Conservation (phyloP, 345 rosid genomes). For the Citrus cavaleriei region DNA sequence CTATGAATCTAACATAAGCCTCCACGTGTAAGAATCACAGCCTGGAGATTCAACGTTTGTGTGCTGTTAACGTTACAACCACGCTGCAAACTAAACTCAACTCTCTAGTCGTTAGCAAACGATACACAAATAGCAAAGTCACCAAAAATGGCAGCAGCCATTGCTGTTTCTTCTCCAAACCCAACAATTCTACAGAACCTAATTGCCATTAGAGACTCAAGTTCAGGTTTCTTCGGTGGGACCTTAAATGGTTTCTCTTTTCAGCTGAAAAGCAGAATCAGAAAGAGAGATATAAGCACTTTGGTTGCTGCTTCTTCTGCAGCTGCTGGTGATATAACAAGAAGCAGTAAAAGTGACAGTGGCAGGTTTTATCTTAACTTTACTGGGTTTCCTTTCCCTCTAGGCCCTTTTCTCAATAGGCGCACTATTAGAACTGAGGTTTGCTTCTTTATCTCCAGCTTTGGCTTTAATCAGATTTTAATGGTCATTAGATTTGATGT, state of each 20-base stretch:
- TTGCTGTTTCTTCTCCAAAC: conserved; percentile 55
- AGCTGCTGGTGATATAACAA: conserved; percentile 35
- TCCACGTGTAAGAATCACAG: conserved; percentile 51
- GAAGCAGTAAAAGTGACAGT: conserved; percentile 21
- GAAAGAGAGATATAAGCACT: conserved; percentile 23
- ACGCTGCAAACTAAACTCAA: background rate
- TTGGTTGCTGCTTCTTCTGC: conserved; percentile 40
- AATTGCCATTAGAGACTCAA: conserved; percentile 32
- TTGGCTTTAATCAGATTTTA: background rate
- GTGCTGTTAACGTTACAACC: background rate
- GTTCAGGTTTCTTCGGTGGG: conserved; percentile 41
- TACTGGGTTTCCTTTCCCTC: conserved; percentile 97
- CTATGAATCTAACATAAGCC: conserved; percentile 5
- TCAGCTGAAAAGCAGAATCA: conserved; percentile 34
- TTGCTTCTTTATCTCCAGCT: conserved; percentile 14
- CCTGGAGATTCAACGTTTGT: conserved; percentile 23
- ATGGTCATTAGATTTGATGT: background rate
- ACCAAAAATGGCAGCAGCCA: conserved; percentile 40
- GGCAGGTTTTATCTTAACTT: conserved; percentile 75
- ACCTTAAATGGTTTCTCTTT: conserved; percentile 37
- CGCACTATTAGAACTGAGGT: conserved; percentile 89
- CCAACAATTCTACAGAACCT: conserved; percentile 40
- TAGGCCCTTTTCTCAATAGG: conserved; percentile 93
- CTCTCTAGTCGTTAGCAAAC: background rate
- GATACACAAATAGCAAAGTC: background rate